A percentile compares a stretch with the other conserved stretches of the same genome.
These are phyloP conservation scores for Diversispora eburnea DNA, from an alignment of 192 early-diverging fungal genomes.

Conservation along the genomic window DNA sequence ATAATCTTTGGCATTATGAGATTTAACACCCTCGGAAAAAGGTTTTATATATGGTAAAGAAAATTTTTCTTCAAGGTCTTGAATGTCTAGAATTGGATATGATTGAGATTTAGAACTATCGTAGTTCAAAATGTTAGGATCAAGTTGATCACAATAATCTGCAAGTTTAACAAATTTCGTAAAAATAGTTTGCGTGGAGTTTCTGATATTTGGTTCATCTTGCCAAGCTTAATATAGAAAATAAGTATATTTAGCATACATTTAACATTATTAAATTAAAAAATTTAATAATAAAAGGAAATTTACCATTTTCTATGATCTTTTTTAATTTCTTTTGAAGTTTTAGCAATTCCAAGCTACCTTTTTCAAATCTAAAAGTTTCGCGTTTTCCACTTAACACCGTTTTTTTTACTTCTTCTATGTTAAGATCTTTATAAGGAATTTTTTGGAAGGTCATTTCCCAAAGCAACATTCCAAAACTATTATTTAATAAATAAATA, in stretches of 20 bases:
- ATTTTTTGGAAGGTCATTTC: conserved; percentile 13
- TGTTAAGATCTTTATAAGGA: conserved; percentile 8
- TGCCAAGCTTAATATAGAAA: conserved; percentile 5
- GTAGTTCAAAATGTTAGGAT: too few relatives aligned
- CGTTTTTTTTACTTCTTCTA: conserved; percentile 1
- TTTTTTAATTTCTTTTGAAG: not conserved
- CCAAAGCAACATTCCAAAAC: conserved; percentile 17
- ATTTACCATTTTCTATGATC: not conserved
- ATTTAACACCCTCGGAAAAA: not conserved
- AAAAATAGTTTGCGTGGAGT: conserved; percentile 1
- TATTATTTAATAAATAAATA: not conserved
- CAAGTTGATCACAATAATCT: too few relatives aligned
- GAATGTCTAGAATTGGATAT: too few relatives aligned
- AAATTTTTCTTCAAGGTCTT: too few relatives aligned
- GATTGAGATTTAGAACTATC: too few relatives aligned
- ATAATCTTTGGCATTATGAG: not conserved
- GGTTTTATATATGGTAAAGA: not conserved
- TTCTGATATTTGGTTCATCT: not conserved
- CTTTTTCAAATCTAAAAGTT: not conserved
- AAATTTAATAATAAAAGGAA: not conserved
- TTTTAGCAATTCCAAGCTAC: not conserved
- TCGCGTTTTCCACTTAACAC: conserved; percentile 16
- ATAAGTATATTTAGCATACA: not conserved
- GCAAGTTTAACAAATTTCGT: not conserved
- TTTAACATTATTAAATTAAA: not conserved